Base-by-base conservation (phyloP, 2,329 filamentous ascomycete species). In the Penicillium sp. region DNA sequence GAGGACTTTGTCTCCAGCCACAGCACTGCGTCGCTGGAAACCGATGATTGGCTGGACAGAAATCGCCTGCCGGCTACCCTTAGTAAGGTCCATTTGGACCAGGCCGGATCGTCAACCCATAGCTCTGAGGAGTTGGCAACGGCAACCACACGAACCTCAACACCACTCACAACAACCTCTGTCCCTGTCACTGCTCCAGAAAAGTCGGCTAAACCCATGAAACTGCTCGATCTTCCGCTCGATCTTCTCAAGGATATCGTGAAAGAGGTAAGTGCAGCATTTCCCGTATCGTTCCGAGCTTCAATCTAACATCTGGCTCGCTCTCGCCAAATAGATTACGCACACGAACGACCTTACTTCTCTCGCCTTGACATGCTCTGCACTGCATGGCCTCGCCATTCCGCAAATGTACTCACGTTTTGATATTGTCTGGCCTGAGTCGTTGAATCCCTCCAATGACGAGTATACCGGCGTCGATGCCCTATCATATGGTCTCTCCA, bases 381-480 rank as follows among this genome's bases (percentile, higher is more conserved):
- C 87, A 24, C 82, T 95, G 11, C 89, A 94, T 74, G 80, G 81
- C 39, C 81, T 94, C 51, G 85, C 89, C 0, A 86, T 91, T 21
- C 90, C 90, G 16, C 85, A 87, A 64, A 91, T 94, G 61, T 94
- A 94, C 75, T 89, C 88, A 16, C 85, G 89, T 56, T 94, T 94
- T 73, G 90, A 94, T 68, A 94, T 94, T 60, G 88, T 93, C 37
- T 94, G 91, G 91, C 90, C 90, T 0, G 90, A 93, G 66, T 84
- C 84, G 28, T 82, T 83, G 59, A 58, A 61, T 24, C 79, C 83
- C 7, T 80, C 85, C 8, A 78, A 83, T 2, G 85, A 89, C 63
- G 86, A 87, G 50, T 81, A 87, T 39, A 86, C 86, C 36, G 88
- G 87, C 53, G 90, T 94, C 26, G 90, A 94, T 75, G 90, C 90